A percentile compares a stretch with the other conserved stretches of the same genome.
Conservation (phyloP, 805 yeast genomes). For the Wickerhamomyces sydowiorum region DNA sequence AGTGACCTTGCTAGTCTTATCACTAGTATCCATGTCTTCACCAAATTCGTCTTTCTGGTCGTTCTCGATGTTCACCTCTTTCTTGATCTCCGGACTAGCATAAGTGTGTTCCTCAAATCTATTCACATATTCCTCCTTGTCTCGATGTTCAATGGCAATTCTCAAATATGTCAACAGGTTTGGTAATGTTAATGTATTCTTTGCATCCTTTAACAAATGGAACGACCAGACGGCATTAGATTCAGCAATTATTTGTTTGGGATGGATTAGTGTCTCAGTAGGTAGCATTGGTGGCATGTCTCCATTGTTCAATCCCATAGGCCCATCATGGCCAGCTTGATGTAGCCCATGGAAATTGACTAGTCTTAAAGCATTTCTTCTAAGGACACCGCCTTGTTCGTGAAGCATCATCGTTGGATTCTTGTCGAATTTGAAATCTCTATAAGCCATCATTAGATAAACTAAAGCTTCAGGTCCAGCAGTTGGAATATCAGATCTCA, state of each 20-base stretch:
- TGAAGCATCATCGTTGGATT: constrained; percentile 33
- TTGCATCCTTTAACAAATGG: constrained; percentile 38
- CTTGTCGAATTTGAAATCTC: constrained; percentile 28
- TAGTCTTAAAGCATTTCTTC: constrained; percentile 40
- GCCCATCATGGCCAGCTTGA: constrained; percentile 11
- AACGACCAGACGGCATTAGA: constrained; percentile 72
- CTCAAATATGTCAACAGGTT: constrained; percentile 47
- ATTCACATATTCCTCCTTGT: constrained; percentile 29
- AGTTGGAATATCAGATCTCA: constrained; percentile 17
- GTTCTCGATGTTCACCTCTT: constrained; percentile 13
- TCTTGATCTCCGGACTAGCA: constrained; percentile 18
- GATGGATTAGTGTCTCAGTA: constrained; percentile 32
- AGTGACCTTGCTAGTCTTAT: not conserved
- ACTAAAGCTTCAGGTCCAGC: constrained; percentile 12
- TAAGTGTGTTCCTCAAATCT: constrained; percentile 31
- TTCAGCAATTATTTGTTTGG: constrained; percentile 56
- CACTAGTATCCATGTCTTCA: too few species aligned
- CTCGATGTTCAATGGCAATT: constrained; percentile 33
- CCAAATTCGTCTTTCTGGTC: too few species aligned
- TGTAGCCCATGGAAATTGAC: constrained; percentile 30
- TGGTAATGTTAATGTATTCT: constrained; percentile 31
- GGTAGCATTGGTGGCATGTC: constrained; percentile 68
- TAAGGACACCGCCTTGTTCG: constrained; percentile 40
- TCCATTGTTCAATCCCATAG: constrained; percentile 7
- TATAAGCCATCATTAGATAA: constrained; percentile 44